A percentile compares a stretch with the other conserved stretches of the same genome.
phyloP scores from a whole-genome alignment of 169 alveolate species.

The Cryptosporidium sp. region DNA sequence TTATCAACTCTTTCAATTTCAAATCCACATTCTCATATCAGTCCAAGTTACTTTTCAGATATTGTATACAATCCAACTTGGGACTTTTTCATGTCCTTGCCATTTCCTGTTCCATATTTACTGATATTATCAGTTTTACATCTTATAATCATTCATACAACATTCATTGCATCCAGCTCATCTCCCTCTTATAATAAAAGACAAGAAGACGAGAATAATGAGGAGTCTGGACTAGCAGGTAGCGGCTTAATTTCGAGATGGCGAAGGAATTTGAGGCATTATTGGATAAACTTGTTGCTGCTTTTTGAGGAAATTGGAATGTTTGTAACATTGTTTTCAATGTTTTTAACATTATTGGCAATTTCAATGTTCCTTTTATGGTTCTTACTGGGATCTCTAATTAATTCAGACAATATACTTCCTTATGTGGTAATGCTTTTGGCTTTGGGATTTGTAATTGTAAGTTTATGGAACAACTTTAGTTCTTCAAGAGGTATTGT shows the following conservation, averaged over 20 bases:
- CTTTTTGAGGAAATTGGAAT: constrained; percentile 64
- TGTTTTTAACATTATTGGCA: constrained; percentile 64
- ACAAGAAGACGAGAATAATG: background rate
- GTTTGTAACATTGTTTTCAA: constrained; percentile 68
- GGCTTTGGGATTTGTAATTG: constrained; percentile 76
- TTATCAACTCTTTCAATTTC: constrained; percentile 31
- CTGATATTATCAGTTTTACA: constrained; percentile 20
- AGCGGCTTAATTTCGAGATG: background rate
- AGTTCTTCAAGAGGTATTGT: constrained; percentile 78
- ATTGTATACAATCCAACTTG: constrained; percentile 62
- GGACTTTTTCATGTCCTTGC: constrained; percentile 39
- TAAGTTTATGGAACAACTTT: constrained; percentile 77
- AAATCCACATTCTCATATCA: constrained; percentile 21
- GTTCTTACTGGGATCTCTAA: constrained; percentile 79
- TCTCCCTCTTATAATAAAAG: background rate
- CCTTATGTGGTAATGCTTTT: constrained; percentile 81
- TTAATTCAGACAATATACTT: constrained; percentile 79
- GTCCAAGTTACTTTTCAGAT: constrained; percentile 30
- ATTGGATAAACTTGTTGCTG: constrained; percentile 21
- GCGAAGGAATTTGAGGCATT: background rate
- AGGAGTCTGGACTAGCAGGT: background rate
- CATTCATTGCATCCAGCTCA: constrained; percentile 39
- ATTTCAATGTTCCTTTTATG: constrained; percentile 75
- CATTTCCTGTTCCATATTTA: constrained; percentile 53
- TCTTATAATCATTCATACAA: constrained; percentile 33